Evolutionary conservation across 768 basidiomycete genomes (phyloP), one percentile per base, ranked within the genome.

Genomic region (Macrolepiota albuminosa): DNA sequence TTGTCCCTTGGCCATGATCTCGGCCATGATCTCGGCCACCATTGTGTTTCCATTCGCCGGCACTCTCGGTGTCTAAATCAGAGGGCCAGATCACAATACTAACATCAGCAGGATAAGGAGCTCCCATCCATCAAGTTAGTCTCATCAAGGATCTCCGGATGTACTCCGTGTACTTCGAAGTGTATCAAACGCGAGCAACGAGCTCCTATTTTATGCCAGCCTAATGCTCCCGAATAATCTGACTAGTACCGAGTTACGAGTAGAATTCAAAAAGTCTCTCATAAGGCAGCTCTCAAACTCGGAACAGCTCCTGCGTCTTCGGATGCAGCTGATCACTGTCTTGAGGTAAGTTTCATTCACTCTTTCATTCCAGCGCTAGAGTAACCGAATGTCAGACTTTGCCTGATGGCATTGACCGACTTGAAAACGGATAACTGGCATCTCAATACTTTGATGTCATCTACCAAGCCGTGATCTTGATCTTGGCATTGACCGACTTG

Each of bases 341-440:
- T 63, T 21, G 50, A 45, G 53, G 62, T 33, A 50, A 57, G 56
- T 52, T 48, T 45, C 54, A 21, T 26, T 5, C 16, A 21, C 26
- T 43, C 21, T 21, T 51, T 36, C 10, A 14, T 2, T 24, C 0
- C 9, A 21, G 31, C n/a, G 7, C 18, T 40, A 4, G 21, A 6
- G 10, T 51, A 18, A 40, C 7, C 3, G 16, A 31, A 40, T 55
- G 54, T 31, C 58, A 64, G 61, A 40, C 53, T 45, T 26, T 53
- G 29, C 52, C 61, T 33, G 57, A 57, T 48, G 49, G 53, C 36
- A 43, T 37, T 13, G 47, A 46, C 18, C 54, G 51, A 45, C 33
- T 52, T 26, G 40, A 63, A 47, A 64, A 52, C 42, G 63, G 64
- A 61, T 6, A 54, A 56, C 61, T 62, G 31, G 55, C 52, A 37